Conservation (phyloP, 1,284 basidiomycete species). For the Ceratobasidium sp. region DNA sequence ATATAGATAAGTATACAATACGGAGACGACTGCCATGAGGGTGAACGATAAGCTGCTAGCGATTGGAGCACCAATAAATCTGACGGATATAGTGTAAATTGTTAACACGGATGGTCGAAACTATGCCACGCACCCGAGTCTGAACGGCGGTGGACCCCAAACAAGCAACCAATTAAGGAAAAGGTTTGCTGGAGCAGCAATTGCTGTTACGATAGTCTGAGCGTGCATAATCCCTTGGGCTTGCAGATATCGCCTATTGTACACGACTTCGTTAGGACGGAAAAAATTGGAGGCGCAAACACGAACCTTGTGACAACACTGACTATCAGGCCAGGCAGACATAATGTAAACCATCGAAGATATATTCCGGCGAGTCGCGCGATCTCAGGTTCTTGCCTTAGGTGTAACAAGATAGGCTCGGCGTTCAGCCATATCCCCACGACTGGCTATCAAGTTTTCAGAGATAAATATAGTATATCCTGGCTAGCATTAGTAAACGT, state of each 20-base stretch:
- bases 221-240: slow-evolving; percentile 87
- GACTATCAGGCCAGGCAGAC: slow-evolving; percentile 79
- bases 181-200: slow-evolving; percentile 89
- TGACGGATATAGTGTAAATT: slow-evolving; percentile 71
- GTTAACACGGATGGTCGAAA: background rate
- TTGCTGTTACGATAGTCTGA: slow-evolving; percentile 85
- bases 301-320: slow-evolving; percentile 73
- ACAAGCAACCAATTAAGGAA: slow-evolving; percentile 83
- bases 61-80: slow-evolving; percentile 93
- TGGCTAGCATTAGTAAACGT: slow-evolving; percentile 53
- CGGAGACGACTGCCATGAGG: slow-evolving; percentile 77
- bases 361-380: slow-evolving; percentile 83
- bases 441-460: slow-evolving; percentile 66
- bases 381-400: slow-evolving; percentile 87
- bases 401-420: slow-evolving; percentile 85
- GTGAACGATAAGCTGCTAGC: slow-evolving; percentile 92
- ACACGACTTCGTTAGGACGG: background rate
- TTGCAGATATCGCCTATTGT: slow-evolving; percentile 84
- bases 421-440: slow-evolving; percentile 83
- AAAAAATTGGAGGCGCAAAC: background rate
- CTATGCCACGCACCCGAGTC: slow-evolving; percentile 6
- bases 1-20: slow-evolving; percentile 80
- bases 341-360: slow-evolving; percentile 78
- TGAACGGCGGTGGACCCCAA: slow-evolving; percentile 37
- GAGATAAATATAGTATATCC: slow-evolving; percentile 9